Conservation (phyloP, 1,284 basidiomycete species). For the Pyrrhoderma lamaoense region DNA sequence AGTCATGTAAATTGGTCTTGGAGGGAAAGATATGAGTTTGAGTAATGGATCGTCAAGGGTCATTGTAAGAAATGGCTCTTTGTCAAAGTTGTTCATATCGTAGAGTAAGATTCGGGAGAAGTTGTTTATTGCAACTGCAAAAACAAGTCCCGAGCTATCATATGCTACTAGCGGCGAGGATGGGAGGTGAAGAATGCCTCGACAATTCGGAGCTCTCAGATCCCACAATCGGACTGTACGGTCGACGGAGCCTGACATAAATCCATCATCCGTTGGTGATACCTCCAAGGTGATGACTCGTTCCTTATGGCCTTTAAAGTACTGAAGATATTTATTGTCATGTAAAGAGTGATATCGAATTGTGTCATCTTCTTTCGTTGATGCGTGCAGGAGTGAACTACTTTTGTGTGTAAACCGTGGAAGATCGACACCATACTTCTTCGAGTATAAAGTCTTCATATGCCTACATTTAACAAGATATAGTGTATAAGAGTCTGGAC, state of each 20-base stretch:
- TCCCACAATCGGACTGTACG: conserved; percentile 98
- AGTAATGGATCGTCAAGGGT: conserved; percentile 77
- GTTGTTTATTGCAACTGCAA: conserved; percentile 87
- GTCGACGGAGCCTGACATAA: conserved; percentile 91
- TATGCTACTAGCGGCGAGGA: conserved; percentile 83
- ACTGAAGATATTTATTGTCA: conserved; percentile 93
- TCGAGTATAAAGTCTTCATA: conserved; percentile 76
- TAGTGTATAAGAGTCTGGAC: conserved; percentile 21
- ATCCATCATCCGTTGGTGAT: conserved; percentile 89
- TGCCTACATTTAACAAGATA: conserved; percentile 37
- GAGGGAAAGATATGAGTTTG: conserved; percentile 66
- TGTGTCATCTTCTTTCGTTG: conserved; percentile 92
- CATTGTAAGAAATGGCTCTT: conserved; percentile 82
- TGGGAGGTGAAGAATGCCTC: conserved; percentile 64
- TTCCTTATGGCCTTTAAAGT: conserved; percentile 91
- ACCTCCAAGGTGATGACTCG: conserved; percentile 88
- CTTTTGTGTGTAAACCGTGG: conserved; percentile 92
- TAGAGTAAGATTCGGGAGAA: conserved; percentile 85
- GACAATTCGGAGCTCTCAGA: conserved; percentile 70
- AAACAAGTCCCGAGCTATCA: conserved; percentile 84
- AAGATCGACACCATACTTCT: conserved; percentile 95
- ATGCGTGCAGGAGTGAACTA: conserved; percentile 82
- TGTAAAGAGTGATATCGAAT: conserved; percentile 93
- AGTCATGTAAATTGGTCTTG: conserved; percentile 86
- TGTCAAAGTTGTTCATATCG: conserved; percentile 84